Evolutionary conservation across 2,329 filamentous ascomycete genomes (phyloP).

Genomic region (Corynespora cassiicola): DNA sequence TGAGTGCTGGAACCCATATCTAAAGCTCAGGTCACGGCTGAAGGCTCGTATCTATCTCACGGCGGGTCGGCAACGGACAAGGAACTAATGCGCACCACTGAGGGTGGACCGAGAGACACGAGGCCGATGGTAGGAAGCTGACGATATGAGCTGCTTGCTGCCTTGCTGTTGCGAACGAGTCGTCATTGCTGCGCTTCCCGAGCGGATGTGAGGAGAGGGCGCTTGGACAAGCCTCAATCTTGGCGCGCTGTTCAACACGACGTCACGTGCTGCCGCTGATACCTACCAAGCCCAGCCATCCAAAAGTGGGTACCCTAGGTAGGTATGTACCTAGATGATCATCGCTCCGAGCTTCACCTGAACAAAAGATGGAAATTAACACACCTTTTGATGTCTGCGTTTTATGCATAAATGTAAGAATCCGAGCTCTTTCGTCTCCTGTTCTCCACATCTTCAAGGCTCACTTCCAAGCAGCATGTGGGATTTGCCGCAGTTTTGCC

Average conservation of each 20-base stretch:
- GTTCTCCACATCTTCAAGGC: no score
- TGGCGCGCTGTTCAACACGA: conserved; percentile 1
- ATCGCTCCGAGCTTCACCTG: no score
- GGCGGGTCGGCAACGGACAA: neutral
- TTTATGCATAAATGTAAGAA: no score
- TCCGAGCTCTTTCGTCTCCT: no score
- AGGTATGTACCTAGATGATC: no score
- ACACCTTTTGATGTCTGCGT: no score
- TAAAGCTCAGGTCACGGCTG: neutral
- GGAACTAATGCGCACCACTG: neutral
- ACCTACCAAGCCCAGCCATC: neutral
- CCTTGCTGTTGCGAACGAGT: no score
- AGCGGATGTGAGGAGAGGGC: conserved; percentile 2
- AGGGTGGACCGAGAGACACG: no score
- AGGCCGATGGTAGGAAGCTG: neutral
- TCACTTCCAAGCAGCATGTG: no score
- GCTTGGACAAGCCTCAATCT: conserved; percentile 3
- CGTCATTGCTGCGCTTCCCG: no score
- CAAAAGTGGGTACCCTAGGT: conserved; percentile 5
- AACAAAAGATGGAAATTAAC: no score
- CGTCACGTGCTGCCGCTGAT: conserved; percentile 3
- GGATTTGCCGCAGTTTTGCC: no score
- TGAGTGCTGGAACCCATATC: neutral
- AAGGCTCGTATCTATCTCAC: neutral
- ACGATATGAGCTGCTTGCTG: neutral